Percentiles rank a stretch among this genome's conserved stretches.
Evolutionary conservation across 2,329 filamentous ascomycete species (phyloP).

Genomic region (Aspergillus neoniger): DNA sequence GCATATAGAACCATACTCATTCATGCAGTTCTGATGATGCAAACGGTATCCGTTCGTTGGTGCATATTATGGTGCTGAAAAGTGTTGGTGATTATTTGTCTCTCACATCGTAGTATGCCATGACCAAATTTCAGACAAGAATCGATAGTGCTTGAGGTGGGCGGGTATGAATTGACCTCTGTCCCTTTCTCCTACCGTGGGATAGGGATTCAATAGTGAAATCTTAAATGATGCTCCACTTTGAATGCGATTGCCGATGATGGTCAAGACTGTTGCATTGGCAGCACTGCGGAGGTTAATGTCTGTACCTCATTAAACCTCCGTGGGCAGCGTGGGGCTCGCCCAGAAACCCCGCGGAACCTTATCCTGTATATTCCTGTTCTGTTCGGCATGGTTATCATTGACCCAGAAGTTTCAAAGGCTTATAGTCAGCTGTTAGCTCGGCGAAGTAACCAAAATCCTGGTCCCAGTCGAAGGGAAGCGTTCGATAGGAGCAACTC

Average conservation of each 20-base stretch:
- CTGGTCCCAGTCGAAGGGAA: background rate
- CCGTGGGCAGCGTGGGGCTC: background rate
- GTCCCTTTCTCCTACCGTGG: background rate
- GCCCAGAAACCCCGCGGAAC: background rate
- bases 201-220: background rate
- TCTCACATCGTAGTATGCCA: background rate
- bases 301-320: background rate
- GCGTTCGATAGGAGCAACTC: background rate
- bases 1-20: background rate
- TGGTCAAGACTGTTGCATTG: background rate
- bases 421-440: background rate
- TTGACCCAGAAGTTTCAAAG: background rate
- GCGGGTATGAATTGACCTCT: background rate
- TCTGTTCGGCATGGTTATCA: background rate
- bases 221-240: background rate
- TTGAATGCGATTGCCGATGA: background rate
- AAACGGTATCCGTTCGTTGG: background rate
- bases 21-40: background rate
- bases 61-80: background rate
- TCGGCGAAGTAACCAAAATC: background rate
- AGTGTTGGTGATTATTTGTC: background rate
- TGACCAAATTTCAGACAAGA: background rate
- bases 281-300: background rate
- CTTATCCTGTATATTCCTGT: background rate
- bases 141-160: background rate